phyloP scores from a whole-genome alignment of 2,329 filamentous ascomycete species.

The Colletotrichum godetiae region DNA sequence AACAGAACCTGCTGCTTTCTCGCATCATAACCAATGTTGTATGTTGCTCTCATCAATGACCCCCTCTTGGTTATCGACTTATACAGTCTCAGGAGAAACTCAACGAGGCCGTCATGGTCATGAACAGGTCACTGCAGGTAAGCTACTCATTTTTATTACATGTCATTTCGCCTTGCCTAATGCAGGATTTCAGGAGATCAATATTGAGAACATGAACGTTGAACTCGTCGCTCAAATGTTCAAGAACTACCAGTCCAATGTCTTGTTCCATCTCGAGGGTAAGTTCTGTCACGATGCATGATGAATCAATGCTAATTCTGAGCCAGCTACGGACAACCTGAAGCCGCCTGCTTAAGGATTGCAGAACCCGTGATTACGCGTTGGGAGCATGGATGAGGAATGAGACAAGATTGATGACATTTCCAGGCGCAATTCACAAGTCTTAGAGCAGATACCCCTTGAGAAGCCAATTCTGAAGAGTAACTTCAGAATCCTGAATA shows the following conservation, averaged over 20 bases:
- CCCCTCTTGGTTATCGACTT: slow-evolving; percentile 9
- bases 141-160: not conserved
- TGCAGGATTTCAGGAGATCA: slow-evolving; percentile 78
- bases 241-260: slow-evolving; percentile 99
- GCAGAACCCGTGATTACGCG: not conserved
- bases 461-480: not conserved
- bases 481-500: not conserved
- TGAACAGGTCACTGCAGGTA: slow-evolving; percentile 93
- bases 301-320: not conserved
- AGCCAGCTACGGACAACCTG: slow-evolving; percentile 55
- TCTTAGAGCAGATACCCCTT: not conserved
- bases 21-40: slow-evolving; percentile 98
- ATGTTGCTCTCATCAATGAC: slow-evolving; percentile 51
- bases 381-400: slow-evolving; percentile 11
- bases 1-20: slow-evolving; percentile 92
- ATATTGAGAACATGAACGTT: slow-evolving; percentile 98
- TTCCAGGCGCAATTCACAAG: not conserved
- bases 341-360: slow-evolving; percentile 77
- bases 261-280: slow-evolving; percentile 98
- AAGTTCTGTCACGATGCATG: slow-evolving; percentile 38
- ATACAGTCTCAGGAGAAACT: slow-evolving; percentile 81
- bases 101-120: slow-evolving; percentile 90
- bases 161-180: not conserved
- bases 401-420: slow-evolving; percentile 19
- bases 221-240: slow-evolving; percentile 99